A percentile compares a stretch with the other conserved stretches of the same genome.
Evolutionary conservation across 2,329 filamentous ascomycete species (phyloP).

Genomic region (Aureobasidium pullulans): DNA sequence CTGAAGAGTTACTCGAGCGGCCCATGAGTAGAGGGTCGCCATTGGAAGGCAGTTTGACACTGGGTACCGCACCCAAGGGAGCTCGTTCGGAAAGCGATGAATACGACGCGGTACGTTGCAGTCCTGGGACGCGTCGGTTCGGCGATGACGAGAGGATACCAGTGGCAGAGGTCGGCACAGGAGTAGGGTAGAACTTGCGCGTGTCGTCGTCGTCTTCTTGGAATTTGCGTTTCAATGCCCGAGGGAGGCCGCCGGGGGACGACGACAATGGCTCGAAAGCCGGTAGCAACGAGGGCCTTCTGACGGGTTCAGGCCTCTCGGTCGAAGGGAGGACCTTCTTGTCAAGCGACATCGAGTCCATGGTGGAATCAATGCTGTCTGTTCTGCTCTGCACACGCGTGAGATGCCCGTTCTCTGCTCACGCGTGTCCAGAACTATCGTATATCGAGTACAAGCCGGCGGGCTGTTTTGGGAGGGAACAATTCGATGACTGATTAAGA

Average conservation of each 20-base stretch:
- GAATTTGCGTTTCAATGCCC: slow-evolving; percentile 60
- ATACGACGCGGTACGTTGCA: slow-evolving; percentile 54
- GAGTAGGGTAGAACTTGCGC: slow-evolving; percentile 74
- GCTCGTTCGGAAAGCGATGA: slow-evolving; percentile 63
- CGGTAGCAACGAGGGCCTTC: slow-evolving; percentile 59
- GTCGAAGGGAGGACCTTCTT: slow-evolving; percentile 11
- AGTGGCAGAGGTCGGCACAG: slow-evolving; percentile 87
- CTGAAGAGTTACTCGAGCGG: slow-evolving; percentile 87
- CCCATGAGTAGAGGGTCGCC: slow-evolving; percentile 82
- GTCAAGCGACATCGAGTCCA: not conserved
- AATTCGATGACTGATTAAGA: not conserved
- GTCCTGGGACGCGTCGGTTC: slow-evolving; percentile 44
- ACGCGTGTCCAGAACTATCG: slow-evolving; percentile 9
- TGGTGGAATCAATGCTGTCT: not conserved
- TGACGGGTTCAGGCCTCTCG: slow-evolving; percentile 7
- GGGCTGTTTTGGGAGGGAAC: not conserved
- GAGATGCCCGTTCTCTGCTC: slow-evolving; percentile 7
- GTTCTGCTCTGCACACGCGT: slow-evolving; percentile 9
- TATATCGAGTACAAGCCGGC: slow-evolving; percentile 3
- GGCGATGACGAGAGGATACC: slow-evolving; percentile 85
- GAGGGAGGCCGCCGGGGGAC: slow-evolving; percentile 59
- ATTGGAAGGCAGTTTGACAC: slow-evolving; percentile 69
- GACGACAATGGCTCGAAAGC: slow-evolving; percentile 76
- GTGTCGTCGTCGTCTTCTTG: slow-evolving; percentile 40
- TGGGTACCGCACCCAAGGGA: slow-evolving; percentile 77